Evolutionary conservation across 345 rosid species (phyloP).

Genomic region (Citrus glauca): DNA sequence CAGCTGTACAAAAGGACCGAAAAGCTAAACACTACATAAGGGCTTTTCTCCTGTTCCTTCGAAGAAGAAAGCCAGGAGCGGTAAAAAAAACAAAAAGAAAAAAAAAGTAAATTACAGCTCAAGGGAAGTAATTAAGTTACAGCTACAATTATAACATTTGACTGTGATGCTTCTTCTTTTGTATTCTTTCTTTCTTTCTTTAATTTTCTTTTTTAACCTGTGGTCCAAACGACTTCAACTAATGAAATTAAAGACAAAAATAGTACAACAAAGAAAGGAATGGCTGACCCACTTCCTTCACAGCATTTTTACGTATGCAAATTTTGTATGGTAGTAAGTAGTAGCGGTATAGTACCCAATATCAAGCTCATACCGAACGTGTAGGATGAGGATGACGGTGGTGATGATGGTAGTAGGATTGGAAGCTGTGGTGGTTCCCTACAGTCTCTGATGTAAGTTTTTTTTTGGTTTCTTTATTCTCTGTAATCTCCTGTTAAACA

Average conservation of each 20-base stretch:
- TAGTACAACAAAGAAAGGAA: constrained; percentile 37
- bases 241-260: constrained; percentile 26
- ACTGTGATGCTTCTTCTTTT: constrained; percentile 8
- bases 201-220: constrained; percentile 18
- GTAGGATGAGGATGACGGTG: background rate
- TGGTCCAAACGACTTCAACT: constrained; percentile 40
- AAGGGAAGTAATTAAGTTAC: constrained; percentile 18
- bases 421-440: constrained; percentile 31
- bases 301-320: constrained; percentile 39
- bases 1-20: constrained; percentile 28
- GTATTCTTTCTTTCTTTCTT: background rate
- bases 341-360: constrained; percentile 32
- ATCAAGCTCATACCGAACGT: background rate
- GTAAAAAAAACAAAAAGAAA: background rate
- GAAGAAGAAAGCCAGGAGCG: constrained; percentile 18
- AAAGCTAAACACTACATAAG: constrained; percentile 20
- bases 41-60: constrained; percentile 27
- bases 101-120: constrained; percentile 21
- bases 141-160: constrained; percentile 21
- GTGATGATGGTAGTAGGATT: constrained; percentile 2
- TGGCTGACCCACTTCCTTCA: constrained; percentile 47
- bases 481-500: constrained; percentile 28
- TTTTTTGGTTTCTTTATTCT: constrained; percentile 28
- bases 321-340: constrained; percentile 47
- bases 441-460: constrained; percentile 28